A percentile compares a stretch with the other conserved stretches of the same genome.
phyloP scores from a whole-genome alignment of 371 early-diverging fungal species.

The Mucor sp. region DNA sequence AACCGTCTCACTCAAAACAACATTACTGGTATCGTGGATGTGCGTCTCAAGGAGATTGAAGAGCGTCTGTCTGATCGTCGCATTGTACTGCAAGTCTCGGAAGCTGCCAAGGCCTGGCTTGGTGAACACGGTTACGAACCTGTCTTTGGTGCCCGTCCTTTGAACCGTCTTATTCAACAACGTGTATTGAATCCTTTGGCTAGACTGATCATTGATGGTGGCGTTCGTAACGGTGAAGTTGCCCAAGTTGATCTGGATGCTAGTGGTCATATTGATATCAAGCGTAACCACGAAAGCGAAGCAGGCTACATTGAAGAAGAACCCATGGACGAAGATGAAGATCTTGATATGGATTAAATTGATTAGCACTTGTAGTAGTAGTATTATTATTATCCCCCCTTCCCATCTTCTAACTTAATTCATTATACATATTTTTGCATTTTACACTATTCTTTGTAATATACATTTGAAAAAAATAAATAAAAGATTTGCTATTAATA shows the following conservation, averaged over 20 bases:
- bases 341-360: conserved; percentile 36
- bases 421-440: conserved; percentile 3
- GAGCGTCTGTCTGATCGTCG: conserved; percentile 73
- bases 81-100: conserved; percentile 65
- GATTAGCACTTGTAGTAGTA: neutral
- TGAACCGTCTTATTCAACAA: conserved; percentile 85
- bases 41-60: conserved; percentile 79
- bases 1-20: conserved; percentile 74
- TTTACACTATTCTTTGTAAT: neutral
- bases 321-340: conserved; percentile 46
- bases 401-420: neutral
- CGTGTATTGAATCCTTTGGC: conserved; percentile 81
- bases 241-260: conserved; percentile 52
- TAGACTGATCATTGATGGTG: conserved; percentile 76
- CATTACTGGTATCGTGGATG: conserved; percentile 82
- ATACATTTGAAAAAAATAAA: neutral
- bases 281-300: conserved; percentile 51
- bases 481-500: neutral
- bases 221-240: conserved; percentile 66
- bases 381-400: neutral
- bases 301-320: conserved; percentile 43
- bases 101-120: conserved; percentile 77
- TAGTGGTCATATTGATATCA: conserved; percentile 33
- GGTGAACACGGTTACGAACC: conserved; percentile 82
- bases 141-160: conserved; percentile 84